These are phyloP conservation scores for Pseudocercospora eumusae DNA, from an alignment of 2,329 filamentous ascomycete genomes.

Conservation along the genomic window DNA sequence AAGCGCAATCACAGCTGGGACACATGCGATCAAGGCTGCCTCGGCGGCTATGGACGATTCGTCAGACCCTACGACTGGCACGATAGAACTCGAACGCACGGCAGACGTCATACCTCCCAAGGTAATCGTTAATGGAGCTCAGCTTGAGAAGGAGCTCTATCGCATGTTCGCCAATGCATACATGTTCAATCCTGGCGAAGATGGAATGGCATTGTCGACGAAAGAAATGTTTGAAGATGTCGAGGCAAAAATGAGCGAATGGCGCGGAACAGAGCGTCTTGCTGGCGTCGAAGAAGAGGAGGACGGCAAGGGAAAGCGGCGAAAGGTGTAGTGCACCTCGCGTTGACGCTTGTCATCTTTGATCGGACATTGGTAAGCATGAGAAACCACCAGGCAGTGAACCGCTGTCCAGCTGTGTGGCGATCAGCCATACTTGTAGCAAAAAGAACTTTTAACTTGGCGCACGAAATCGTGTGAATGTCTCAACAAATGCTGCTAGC, in stretches of 20 bases:
- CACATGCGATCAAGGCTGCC: conserved; percentile 60
- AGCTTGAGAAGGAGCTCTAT: conserved; percentile 88
- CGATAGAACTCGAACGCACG: conserved; percentile 66
- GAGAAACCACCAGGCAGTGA: not conserved
- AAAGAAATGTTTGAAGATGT: conserved; percentile 88
- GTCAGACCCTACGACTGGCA: conserved; percentile 46
- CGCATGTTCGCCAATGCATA: conserved; percentile 98
- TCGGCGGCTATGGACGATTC: conserved; percentile 54
- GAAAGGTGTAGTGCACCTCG: conserved; percentile 23
- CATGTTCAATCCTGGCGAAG: conserved; percentile 96
- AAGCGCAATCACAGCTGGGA: conserved; percentile 49
- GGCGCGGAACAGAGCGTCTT: conserved; percentile 67
- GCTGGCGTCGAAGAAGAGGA: conserved; percentile 34
- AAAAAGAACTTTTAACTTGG: not conserved
- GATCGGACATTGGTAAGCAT: conserved; percentile 1
- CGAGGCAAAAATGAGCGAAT: conserved; percentile 72
- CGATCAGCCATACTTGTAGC: not conserved
- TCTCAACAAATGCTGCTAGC: not conserved
- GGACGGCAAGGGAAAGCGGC: conserved; percentile 33
- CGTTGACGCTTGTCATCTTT: conserved; percentile 6
- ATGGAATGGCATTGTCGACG: conserved; percentile 83
- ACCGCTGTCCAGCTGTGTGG: not conserved
- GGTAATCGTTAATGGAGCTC: conserved; percentile 88
- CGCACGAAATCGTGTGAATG: not conserved
- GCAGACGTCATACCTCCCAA: conserved; percentile 80